Base-by-base conservation (phyloP, 495 filamentous ascomycete genomes). In the Terfezia claveryi region DNA sequence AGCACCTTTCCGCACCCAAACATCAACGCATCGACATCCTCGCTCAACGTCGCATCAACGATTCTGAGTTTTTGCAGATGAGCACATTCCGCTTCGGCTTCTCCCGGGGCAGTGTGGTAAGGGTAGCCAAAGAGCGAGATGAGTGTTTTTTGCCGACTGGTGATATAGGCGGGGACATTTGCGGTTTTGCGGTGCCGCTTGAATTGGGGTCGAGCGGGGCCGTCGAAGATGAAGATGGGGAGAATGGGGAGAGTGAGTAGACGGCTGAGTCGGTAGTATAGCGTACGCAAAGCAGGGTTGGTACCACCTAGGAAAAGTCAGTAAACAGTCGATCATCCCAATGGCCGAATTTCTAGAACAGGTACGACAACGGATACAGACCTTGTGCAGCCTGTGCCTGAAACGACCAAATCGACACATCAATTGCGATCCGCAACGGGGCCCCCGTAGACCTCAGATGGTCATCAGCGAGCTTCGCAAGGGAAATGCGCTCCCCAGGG, bases 21-120 rank as follows among this genome's bases (percentile, higher is more conserved):
- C 92, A 99, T 96, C 61, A 99, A 74, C 2, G 92, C 87, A 67
- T 99, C 92, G 38, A 95, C 87, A 71, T 99, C 92, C 66, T 99
- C 88, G 64, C 85, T 95, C 62, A 99, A 75, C 11, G 96, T 92
- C 0, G 84, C 91, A 68, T 99, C 92, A 3, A 96, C 92, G 49
- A 94, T 72, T 0, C 87, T 87, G 36, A 79, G 75, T 55, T 75
- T 74, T 65, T 99, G 88, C 17, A 99, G 66, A 2, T 87, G 67
- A 0, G 92, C 91, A 57, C 92, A 96, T 69, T 99, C 92, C 0
- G 92, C 92, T 63, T 99, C 92, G 1, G 92, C 92, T 62, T 99
- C 92, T 12, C 91, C 92, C 0, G 91, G 92, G 1, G 92, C 92
- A 60, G 81, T 78, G 66, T 95, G 86, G 50, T 77, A 76, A 1